Evolutionary conservation across 192 early-diverging fungal genomes (phyloP).

Genomic region (Lunasporangiospora selenospora): DNA sequence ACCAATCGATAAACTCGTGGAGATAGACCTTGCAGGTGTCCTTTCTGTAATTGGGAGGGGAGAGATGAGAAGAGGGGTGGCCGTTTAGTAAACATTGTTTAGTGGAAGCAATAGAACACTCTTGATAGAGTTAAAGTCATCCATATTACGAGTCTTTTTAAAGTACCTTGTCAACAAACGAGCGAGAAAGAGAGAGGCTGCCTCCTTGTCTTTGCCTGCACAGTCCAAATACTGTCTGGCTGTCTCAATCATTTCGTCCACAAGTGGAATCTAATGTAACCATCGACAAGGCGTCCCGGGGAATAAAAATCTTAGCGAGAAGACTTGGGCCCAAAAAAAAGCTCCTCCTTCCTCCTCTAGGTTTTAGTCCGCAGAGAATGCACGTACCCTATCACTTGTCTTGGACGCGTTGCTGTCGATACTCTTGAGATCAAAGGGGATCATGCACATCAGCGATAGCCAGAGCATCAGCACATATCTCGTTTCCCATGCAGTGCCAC

Average conservation of each 20-base stretch:
- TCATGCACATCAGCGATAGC: conserved; percentile 94
- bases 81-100: neutral
- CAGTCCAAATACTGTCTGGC: conserved; percentile 71
- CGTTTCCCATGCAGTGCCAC: conserved; percentile 68
- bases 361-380: neutral
- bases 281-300: neutral
- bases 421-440: conserved; percentile 91
- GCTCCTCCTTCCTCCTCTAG: neutral
- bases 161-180: conserved; percentile 79
- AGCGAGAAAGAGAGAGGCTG: conserved; percentile 80
- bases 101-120: conserved; percentile 1
- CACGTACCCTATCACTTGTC: conserved; percentile 29
- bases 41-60: conserved; percentile 45
- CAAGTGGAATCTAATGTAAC: conserved; percentile 56
- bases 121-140: neutral
- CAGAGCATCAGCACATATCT: conserved; percentile 88
- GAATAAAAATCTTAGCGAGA: conserved; percentile 16
- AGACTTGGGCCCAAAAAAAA: conserved; percentile 4
- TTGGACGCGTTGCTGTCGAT: conserved; percentile 75
- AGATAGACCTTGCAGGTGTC: conserved; percentile 73
- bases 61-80: neutral
- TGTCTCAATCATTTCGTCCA: conserved; percentile 70
- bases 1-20: conserved; percentile 76
- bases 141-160: neutral
- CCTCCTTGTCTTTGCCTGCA: conserved; percentile 89